Evolutionary conservation across 2,329 filamentous ascomycete genomes (phyloP), one percentile per base, ranked within the genome.

Genomic region (Escovopsis sp.): DNA sequence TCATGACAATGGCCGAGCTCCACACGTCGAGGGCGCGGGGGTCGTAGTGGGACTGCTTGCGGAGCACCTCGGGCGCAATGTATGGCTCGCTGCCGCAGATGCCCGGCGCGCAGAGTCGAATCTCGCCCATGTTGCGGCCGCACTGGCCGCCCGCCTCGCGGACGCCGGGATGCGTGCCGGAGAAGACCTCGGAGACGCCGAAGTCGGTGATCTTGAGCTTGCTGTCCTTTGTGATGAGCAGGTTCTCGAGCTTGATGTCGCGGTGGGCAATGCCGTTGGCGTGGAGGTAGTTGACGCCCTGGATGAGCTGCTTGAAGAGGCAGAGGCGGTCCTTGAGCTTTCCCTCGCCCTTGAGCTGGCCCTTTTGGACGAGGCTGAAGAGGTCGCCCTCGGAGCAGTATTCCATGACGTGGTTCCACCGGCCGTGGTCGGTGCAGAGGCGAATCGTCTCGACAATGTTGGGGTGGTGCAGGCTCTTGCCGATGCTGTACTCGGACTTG

Each of bases 361-460:
- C 73, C 57, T 80, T 81, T 49, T 80, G 74, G 34, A 93, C 80
- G 11, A 94, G 65, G 47, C 71, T 70, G 58, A 82, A 89, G 6
- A 94, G 66, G 55, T 94, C 87, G 38, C 87, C 86, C 51, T 85
- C 77, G 3, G 76, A 72, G 64, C 87, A 94, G 59, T 84, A 93
- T 58, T 94, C 85, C 87, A 94, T 94, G 43, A 94, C 85, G 58
- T 93, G 85, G 58, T 86, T 88, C 82, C 84, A 93, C 34, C 81
- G 77, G 30, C 75, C 77, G 51, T 79, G 74, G 51, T 87, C 73
- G 12, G 73, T 77, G 64, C 85, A 91, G 6, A 94, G 69, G 28
- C 80, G 76, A 43, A 87, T 65, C 0, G 85, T 88, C 59, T 85
- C 75, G 48, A 94, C 82, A 52, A 94, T 84, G 59, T 94, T 94